Evolutionary conservation across 495 filamentous ascomycete species (phyloP), one percentile per base, ranked within the genome.

Genomic region (Penicillium odoratum): DNA sequence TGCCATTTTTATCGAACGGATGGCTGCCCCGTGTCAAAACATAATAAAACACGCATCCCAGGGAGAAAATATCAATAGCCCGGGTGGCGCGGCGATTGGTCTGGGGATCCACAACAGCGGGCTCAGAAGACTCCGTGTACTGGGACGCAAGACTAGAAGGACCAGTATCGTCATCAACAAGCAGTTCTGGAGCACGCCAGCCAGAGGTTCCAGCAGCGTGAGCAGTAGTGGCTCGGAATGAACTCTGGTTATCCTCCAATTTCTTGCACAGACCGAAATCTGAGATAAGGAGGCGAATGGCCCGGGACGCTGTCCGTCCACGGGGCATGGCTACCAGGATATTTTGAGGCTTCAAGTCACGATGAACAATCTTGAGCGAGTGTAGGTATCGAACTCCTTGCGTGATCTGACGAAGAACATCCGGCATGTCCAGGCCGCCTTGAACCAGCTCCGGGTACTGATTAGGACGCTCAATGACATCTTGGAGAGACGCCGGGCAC

Each of bases 241-340:
- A 98, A 49, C 92, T 96, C 64, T 93, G 91, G 46, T 95, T 92
- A 54, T 89, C 91, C 55, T 97, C 94, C n/a, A 98, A 75, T 66
- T 96, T 97, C 80, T 98, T 98, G 73, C 94, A 98, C 18, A 98
- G 83, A 11, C 94, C 94, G 70, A 98, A 98, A 73, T 98, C 94
- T 1, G 95, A 97, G 34, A 98, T 96, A 9, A 98, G 84, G 4
- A 98, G 78, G 15, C 93, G 89, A n/a, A 77, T 61, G 7, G 72
- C 67, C 9, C 64, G 62, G 1, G 66, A 58, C 0, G 69, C 57
- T 1, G 61, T 65, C 34, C 77, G 75, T 11, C 74, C 75, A 8
- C 77, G 71, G 4, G 75, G 75, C 76, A 70, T 85, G 74, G 74
- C 78, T 49, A 96, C 91, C 0, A 98, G 80, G 46, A 98, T 97